Conservation (phyloP, 495 filamentous ascomycete genomes). For the Penicillium salamii region DNA sequence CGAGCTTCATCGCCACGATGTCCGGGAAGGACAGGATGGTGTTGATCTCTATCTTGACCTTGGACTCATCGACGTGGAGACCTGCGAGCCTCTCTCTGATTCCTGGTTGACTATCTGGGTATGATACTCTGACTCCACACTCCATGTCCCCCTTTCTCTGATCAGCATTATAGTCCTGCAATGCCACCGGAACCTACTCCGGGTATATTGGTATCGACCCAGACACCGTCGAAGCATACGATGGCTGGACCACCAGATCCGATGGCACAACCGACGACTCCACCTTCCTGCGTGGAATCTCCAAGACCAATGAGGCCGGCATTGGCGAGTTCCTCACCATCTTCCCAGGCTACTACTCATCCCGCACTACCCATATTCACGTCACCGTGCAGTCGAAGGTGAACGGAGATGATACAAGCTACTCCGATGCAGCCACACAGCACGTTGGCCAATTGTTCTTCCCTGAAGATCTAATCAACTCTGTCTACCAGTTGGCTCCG, state of each 20-base stretch:
- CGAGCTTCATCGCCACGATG: conserved; percentile 10
- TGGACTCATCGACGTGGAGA: conserved; percentile 9
- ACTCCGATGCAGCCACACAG: conserved; percentile 2
- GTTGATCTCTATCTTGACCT: conserved; percentile 1
- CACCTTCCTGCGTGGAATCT: conserved; percentile 12
- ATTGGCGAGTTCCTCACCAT: conserved; percentile 11
- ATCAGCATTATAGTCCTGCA: conserved; percentile 3
- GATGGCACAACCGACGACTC: conserved; percentile 9
- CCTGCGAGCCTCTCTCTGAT: conserved; percentile 11
- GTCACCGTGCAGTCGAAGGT: conserved; percentile 10
- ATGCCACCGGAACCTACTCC: conserved; percentile 14
- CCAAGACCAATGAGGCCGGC: conserved; percentile 9
- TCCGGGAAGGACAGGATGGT: conserved; percentile 6
- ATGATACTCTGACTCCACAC: background rate
- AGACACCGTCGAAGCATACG: conserved; percentile 1
- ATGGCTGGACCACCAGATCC: background rate
- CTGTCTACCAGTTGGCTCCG: conserved; percentile 7
- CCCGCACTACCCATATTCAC: conserved; percentile 10
- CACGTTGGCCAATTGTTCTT: conserved; percentile 13
- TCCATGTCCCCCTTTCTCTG: background rate
- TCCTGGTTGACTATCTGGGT: conserved; percentile 12
- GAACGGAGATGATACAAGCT: conserved; percentile 4
- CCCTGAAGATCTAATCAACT: conserved; percentile 8
- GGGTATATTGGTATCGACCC: conserved; percentile 6
- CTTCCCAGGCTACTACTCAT: conserved; percentile 11